These are phyloP conservation scores for Alternaria consortialis DNA, from an alignment of 2,329 filamentous ascomycete species.

Conservation along the genomic window DNA sequence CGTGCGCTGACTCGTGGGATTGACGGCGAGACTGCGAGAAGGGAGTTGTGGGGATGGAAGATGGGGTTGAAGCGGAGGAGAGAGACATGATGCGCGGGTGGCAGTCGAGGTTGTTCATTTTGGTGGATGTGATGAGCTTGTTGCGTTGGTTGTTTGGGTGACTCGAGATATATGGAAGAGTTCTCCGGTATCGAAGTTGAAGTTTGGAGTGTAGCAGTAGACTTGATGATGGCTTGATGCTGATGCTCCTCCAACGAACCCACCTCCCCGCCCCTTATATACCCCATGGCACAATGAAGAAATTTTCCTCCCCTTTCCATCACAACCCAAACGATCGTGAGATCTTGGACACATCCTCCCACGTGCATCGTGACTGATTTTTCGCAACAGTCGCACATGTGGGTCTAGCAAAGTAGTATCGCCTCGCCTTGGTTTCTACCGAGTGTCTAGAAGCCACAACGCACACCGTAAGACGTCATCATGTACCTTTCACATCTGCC, in stretches of 20 bases:
- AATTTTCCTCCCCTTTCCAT: slow-evolving; percentile 5
- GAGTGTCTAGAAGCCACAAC: slow-evolving; percentile 2
- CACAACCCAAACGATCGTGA: slow-evolving; percentile 18
- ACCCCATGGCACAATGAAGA: slow-evolving; percentile 12
- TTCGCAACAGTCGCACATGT: slow-evolving; percentile 17
- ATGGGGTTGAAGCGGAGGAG: slow-evolving; percentile 14
- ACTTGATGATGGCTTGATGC: slow-evolving; percentile 6
- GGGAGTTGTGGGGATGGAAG: slow-evolving; percentile 19
- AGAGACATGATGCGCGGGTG: slow-evolving; percentile 36
- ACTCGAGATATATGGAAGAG: neutral
- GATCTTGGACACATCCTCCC: slow-evolving; percentile 10
- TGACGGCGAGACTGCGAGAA: slow-evolving; percentile 23
- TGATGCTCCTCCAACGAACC: slow-evolving; percentile 9
- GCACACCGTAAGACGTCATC: slow-evolving; percentile 22
- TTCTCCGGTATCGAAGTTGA: neutral
- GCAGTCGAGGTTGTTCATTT: slow-evolving; percentile 32
- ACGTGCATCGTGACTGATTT: slow-evolving; percentile 25
- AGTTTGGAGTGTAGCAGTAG: slow-evolving; percentile 3
- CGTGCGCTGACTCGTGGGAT: slow-evolving; percentile 33
- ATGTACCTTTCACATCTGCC: slow-evolving; percentile 2
- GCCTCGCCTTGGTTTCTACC: neutral
- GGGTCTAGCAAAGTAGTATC: slow-evolving; percentile 16
- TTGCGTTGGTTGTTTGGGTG: slow-evolving; percentile 4
- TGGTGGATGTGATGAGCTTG: neutral
- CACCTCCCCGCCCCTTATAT: slow-evolving; percentile 19